Base-by-base conservation (phyloP, 192 early-diverging fungal species). In the Backusella tarrabulga region DNA sequence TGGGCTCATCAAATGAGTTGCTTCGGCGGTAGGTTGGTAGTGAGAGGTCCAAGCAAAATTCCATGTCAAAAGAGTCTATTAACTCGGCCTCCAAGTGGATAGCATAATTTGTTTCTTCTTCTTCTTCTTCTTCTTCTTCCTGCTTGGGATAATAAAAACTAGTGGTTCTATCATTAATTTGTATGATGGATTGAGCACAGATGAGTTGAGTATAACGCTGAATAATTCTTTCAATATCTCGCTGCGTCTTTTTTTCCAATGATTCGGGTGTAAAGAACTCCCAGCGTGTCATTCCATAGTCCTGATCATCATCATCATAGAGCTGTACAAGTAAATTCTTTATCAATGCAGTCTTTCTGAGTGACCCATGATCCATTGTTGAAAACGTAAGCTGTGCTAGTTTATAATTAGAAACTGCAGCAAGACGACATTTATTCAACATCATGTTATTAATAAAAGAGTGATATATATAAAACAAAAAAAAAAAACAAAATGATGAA, bases 401-500 rank as follows among this genome's bases (percentile, higher is more conserved):
- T 35, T 83, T 83, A 68, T 83, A 83, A 46, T 83, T 83, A n/a
- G 81, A 79, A 23, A 83, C 77, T 46, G 81, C 81, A 32, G 81
- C 78, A 9, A 83, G 72, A 34, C 79, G 81, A 32, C 77, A 71
- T 35, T 75, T 78, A 35, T 83, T 82, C 42, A 79, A 52, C 38
- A 68, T 14, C 26, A 71, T 40, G 11, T 40, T 32, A 72, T 42
- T 23, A 29, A 32, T 32, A 32, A 32, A 32, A 44, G 14, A 42
- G 23, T 8, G 26, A 29, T 26, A 72, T n/a, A 29, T 26, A 72
- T n/a, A 46, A 52, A 41, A 6, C 7, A 11, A 41, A 6, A 72
- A 52, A 72, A 23, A 34, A 23, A 19, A 71, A 71, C 11, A 72
- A 17, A 72, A 29, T 46, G 44, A 34, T 26, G 44, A 50, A 46